Evolutionary conservation across 306 rosid species (phyloP).

Genomic region (Prunus davidiana): DNA sequence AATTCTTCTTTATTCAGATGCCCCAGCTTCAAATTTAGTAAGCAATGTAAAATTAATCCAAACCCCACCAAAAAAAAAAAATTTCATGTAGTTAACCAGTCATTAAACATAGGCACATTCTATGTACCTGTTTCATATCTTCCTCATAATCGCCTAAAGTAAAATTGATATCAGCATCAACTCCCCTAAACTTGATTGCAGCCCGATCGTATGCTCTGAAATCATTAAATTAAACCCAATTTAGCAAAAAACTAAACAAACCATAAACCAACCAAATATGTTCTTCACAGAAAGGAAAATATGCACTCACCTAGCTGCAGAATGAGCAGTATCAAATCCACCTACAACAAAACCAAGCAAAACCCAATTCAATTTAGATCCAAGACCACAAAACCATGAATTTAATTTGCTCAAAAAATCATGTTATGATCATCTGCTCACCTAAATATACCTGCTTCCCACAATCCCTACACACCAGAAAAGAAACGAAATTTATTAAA

Average conservation of each 20-base stretch:
- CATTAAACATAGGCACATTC: not conserved
- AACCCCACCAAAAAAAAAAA: not conserved
- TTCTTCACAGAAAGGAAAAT: not conserved
- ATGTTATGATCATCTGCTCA: conserved; percentile 14
- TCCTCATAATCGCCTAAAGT: conserved; percentile 39
- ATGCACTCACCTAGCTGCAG: conserved; percentile 46
- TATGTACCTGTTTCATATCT: conserved; percentile 43
- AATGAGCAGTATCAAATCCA: conserved; percentile 60
- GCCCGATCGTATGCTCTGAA: conserved; percentile 60
- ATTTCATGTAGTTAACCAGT: not conserved
- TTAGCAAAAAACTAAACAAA: not conserved
- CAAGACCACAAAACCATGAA: not conserved
- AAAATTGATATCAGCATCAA: conserved; percentile 58
- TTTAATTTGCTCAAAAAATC: not conserved
- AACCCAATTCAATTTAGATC: conserved; percentile 9
- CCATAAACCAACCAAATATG: not conserved
- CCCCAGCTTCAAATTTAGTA: conserved; percentile 23
- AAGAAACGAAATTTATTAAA: not conserved
- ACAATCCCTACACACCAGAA: conserved; percentile 42
- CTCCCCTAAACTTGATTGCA: conserved; percentile 56
- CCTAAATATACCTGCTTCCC: conserved; percentile 64
- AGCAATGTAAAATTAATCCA: not conserved
- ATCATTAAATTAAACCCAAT: not conserved
- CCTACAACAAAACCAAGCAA: conserved; percentile 23
- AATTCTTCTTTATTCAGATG: conserved; percentile 44